These are phyloP conservation scores for Sechiopsis laciniata DNA, from an alignment of 306 rosid species.

Conservation along the genomic window DNA sequence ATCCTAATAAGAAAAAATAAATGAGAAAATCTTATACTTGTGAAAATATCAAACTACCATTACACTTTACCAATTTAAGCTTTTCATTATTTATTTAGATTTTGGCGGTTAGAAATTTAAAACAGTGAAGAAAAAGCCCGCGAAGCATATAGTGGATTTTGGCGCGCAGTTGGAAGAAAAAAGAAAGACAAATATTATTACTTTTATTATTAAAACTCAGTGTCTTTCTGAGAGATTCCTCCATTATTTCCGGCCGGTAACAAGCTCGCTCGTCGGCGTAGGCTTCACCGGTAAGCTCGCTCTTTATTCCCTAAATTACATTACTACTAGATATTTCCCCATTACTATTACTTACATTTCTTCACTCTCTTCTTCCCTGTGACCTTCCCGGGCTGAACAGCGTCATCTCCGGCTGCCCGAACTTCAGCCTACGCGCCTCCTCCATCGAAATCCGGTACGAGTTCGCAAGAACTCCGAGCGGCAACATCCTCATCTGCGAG, in stretches of 20 bases:
- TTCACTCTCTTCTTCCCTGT: constrained; percentile 12
- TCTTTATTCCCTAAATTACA: constrained; percentile 17
- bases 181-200: constrained; percentile 9
- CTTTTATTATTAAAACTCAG: constrained; percentile 17
- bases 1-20: no score
- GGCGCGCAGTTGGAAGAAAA: neutral
- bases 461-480: constrained; percentile 20
- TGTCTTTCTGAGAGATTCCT: constrained; percentile 11
- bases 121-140: no score
- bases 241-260: constrained; percentile 16
- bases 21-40: no score
- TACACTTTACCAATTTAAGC: no score
- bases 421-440: constrained; percentile 27
- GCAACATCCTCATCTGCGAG: constrained; percentile 24
- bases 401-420: constrained; percentile 19
- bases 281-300: constrained; percentile 11
- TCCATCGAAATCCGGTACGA: constrained; percentile 17
- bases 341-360: neutral
- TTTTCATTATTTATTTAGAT: no score
- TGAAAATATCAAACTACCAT: no score
- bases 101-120: no score
- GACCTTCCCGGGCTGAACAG: constrained; percentile 25
- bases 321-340: neutral
- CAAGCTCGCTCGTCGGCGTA: constrained; percentile 7
- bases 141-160: no score